Evolutionary conservation across 176 grass and related monocot genomes (phyloP), one percentile per base, ranked within the genome.

Genomic region (Carex parvula): DNA sequence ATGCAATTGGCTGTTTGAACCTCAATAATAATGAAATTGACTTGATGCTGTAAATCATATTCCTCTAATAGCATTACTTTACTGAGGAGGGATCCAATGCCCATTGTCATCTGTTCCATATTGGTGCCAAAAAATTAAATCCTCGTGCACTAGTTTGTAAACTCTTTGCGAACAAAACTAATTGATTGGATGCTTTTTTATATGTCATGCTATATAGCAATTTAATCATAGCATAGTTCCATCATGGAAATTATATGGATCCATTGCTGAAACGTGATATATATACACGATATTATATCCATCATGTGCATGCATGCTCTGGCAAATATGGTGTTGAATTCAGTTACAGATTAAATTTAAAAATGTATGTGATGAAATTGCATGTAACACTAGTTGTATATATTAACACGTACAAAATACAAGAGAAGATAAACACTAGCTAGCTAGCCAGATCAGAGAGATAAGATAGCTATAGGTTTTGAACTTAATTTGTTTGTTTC

Each of bases 241-340:
- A 52, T 41, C 70, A 74, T 74, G 44, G 70, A 20, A 74, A 74
- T 16, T 46, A 52, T 73, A 53, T 37, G 35, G 35, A 37, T 52
- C 42, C 70, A 53, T 73, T 12, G 39, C 70, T 73, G 20, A 76
- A 54, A 76, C 48, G 44, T 74, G 42, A 52, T 74, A 70, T 42
- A 10, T 32, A 65, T 44, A 26, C 26, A 26, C 11, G 2, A 24
- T 11, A 17, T 18, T 26, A 63, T 63, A 63, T 11, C 9, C 2
- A 29, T 29, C 21, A 9, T 29, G 41, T 7, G 3, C 63, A 65
- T 65, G 63, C 65, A 69, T 39, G 65, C 15, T 17, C 65, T 39
- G 32, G 4, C 32, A 69, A 12, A 21, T 63, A 63, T 16, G 60
- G 60, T 62, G 60, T 62, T 62, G 60, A 62, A 62, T 59, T n/a